These are phyloP conservation scores for Dictyostelium capitatum DNA, from an alignment of 78 protist species.

Conservation along the genomic window DNA sequence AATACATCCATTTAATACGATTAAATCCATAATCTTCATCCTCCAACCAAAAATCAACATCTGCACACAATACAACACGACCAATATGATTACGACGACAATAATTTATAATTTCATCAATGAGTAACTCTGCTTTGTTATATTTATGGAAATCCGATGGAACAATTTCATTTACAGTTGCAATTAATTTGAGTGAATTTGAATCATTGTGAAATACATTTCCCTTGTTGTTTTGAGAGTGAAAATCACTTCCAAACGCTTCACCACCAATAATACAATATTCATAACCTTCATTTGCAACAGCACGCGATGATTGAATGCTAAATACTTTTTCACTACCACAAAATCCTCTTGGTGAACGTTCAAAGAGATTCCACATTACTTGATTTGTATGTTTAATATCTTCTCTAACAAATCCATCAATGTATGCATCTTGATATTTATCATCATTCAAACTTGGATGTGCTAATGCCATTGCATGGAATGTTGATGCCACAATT, in stretches of 20 bases:
- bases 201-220: constrained; percentile 14
- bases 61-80: constrained; percentile 48
- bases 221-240: constrained; percentile 65
- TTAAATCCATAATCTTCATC: constrained; percentile 44
- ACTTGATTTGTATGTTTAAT: constrained; percentile 65
- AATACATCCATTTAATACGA: constrained; percentile 63
- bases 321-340: constrained; percentile 73
- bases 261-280: constrained; percentile 79
- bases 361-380: constrained; percentile 42
- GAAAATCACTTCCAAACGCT: constrained; percentile 70
- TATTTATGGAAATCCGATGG: constrained; percentile 65
- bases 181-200: constrained; percentile 48
- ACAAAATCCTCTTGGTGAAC: constrained; percentile 79
- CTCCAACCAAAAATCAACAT: constrained; percentile 77
- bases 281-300: constrained; percentile 68
- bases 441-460: constrained; percentile 42
- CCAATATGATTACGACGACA: constrained; percentile 72
- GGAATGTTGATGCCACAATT: constrained; percentile 64
- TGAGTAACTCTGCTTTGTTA: constrained; percentile 59
- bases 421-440: constrained; percentile 60
- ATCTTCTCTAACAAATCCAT: constrained; percentile 74
- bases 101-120: constrained; percentile 67
- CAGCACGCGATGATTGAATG: constrained; percentile 58
- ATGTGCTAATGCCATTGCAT: constrained; percentile 69
- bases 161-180: constrained; percentile 67